A percentile compares a stretch with the other conserved stretches of the same genome.
Evolutionary conservation across 257 asterid species (phyloP).

Genomic region (Leptodermis oblonga): DNA sequence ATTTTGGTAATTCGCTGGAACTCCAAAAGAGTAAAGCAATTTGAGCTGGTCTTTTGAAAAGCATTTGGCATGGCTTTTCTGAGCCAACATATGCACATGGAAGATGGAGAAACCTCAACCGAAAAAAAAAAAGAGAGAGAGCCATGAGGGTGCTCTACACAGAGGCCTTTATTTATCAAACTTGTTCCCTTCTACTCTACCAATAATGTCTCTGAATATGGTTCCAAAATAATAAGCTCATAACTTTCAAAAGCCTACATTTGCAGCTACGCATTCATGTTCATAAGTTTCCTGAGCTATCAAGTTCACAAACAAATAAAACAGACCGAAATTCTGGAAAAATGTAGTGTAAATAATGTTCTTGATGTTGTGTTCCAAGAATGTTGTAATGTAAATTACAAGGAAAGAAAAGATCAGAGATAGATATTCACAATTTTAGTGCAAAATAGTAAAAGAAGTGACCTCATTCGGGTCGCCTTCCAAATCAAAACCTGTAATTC

Average conservation of each 20-base stretch:
- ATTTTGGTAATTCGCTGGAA: too few relatives aligned
- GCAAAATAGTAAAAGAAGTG: not conserved
- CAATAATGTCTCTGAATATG: not conserved
- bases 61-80: not conserved
- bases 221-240: not conserved
- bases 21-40: not conserved
- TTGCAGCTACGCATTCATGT: not conserved
- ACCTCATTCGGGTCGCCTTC: not conserved
- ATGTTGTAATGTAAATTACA: not conserved
- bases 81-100: conserved; percentile 5
- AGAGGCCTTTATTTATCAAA: not conserved
- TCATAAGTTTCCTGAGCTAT: not conserved
- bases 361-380: not conserved
- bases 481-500: not conserved
- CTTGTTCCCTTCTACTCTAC: not conserved
- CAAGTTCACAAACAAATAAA: not conserved
- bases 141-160: not conserved
- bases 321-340: not conserved
- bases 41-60: too few relatives aligned
- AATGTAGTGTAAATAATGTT: not conserved
- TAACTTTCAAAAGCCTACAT: not conserved
- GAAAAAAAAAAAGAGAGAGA: too few relatives aligned
- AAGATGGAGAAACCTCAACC: too few relatives aligned
- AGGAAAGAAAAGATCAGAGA: not conserved
- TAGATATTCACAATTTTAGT: not conserved